phyloP scores from a whole-genome alignment of 495 filamentous ascomycete genomes.

The Hamigera avellanea region DNA sequence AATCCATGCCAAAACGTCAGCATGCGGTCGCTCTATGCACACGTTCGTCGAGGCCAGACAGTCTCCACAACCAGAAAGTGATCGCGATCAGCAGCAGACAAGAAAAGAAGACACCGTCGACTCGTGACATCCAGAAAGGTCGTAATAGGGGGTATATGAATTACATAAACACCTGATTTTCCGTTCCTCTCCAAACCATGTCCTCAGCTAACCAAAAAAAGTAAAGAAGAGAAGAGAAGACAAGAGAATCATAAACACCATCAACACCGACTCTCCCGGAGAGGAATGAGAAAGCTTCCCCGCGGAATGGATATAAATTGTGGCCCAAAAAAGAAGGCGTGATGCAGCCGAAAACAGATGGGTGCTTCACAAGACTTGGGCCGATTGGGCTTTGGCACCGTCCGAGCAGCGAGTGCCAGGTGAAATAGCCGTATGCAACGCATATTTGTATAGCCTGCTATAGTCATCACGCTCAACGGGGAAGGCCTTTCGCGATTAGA shows the following conservation, averaged over 20 bases:
- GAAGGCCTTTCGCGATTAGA: slow-evolving; percentile 13
- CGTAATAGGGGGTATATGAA: slow-evolving; percentile 26
- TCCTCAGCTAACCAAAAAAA: slow-evolving; percentile 11
- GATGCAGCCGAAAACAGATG: background rate
- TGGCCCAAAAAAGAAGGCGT: slow-evolving; percentile 1
- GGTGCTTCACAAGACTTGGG: background rate
- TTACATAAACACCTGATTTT: slow-evolving; percentile 11
- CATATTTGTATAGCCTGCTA: too few relatives aligned
- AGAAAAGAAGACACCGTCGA: slow-evolving; percentile 14
- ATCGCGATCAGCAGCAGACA: too few relatives aligned
- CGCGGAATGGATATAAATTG: background rate
- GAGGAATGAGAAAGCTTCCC: slow-evolving; percentile 7
- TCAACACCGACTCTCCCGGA: slow-evolving; percentile 15
- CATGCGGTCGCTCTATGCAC: too few relatives aligned
- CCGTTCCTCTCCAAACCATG: slow-evolving; percentile 8
- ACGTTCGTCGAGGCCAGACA: too few relatives aligned
- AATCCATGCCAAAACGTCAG: too few relatives aligned
- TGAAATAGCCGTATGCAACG: too few relatives aligned
- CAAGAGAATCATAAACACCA: slow-evolving; percentile 12
- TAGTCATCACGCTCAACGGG: too few relatives aligned
- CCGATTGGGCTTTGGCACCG: background rate
- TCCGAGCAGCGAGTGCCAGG: too few relatives aligned
- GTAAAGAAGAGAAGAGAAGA: slow-evolving; percentile 5
- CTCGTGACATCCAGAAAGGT: slow-evolving; percentile 19
- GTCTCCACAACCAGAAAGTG: too few relatives aligned